Conservation (phyloP, 2,329 filamentous ascomycete genomes). For the Macrophomina tecta region DNA sequence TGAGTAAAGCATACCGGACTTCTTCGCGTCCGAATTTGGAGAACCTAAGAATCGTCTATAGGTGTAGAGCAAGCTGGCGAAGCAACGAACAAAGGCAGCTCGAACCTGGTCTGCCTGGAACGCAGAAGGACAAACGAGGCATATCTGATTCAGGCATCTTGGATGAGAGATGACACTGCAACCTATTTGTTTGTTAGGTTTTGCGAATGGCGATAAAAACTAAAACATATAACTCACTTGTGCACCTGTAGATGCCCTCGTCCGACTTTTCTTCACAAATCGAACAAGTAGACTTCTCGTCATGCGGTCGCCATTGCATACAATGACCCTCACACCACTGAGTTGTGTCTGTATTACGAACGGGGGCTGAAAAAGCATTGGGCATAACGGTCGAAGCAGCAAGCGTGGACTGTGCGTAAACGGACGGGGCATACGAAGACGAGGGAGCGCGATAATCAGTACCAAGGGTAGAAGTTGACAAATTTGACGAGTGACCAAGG, state of each 20-base stretch:
- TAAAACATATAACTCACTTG: conserved; percentile 47
- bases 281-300: conserved; percentile 68
- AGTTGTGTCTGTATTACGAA: conserved; percentile 77
- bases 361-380: conserved; percentile 78
- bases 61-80: conserved; percentile 72
- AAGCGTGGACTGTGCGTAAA: conserved; percentile 84
- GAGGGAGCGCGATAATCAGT: conserved; percentile 55
- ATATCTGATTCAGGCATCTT: conserved; percentile 65
- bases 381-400: conserved; percentile 88
- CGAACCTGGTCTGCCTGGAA: conserved; percentile 71
- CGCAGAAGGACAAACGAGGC: conserved; percentile 69
- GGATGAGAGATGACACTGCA: conserved; percentile 64
- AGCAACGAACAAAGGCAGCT: conserved; percentile 71
- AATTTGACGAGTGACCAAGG: conserved; percentile 65
- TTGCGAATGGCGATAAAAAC: neutral
- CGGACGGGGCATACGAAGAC: conserved; percentile 74
- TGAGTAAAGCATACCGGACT: conserved; percentile 65
- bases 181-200: conserved; percentile 43
- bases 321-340: conserved; percentile 88
- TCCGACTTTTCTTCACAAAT: conserved; percentile 77
- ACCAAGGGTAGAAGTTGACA: conserved; percentile 71
- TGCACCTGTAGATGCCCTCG: conserved; percentile 78
- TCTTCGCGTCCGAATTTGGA: conserved; percentile 66
- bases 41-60: conserved; percentile 69
- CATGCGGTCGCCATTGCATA: conserved; percentile 68